Evolutionary conservation across 441 rosid genomes (phyloP).

Genomic region (Lepidium campestre): DNA sequence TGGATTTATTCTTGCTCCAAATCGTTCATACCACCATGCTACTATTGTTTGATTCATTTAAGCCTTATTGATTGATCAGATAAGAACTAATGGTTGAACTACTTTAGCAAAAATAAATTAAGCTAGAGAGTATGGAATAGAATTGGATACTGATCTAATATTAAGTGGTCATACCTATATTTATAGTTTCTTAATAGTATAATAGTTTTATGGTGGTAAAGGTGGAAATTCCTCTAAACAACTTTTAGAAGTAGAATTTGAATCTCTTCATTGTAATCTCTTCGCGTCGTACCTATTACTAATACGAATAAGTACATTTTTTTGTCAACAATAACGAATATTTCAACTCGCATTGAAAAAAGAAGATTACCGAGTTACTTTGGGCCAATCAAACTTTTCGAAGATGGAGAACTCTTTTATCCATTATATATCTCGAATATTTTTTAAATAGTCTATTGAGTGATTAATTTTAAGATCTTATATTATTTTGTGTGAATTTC

Average conservation of each 20-base stretch:
- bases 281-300: background rate
- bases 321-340: background rate
- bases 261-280: background rate
- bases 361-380: conserved; percentile 11
- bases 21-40: no score
- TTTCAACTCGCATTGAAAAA: background rate
- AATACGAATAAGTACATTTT: background rate
- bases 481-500: no score
- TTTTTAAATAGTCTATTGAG: no score
- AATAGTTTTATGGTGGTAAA: background rate
- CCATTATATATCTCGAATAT: conserved; percentile 23
- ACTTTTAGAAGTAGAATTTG: conserved; percentile 19
- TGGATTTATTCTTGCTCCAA: no score
- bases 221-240: conserved; percentile 22
- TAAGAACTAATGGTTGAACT: no score
- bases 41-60: no score
- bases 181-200: background rate
- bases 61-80: no score
- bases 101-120: background rate
- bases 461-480: no score
- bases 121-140: background rate
- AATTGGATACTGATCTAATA: conserved; percentile 16
- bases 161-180: conserved; percentile 17
- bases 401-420: conserved; percentile 18
- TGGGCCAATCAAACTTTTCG: conserved; percentile 18